Base-by-base conservation (phyloP, 495 filamentous ascomycete genomes). In the Aspergillus egyptiacus region DNA sequence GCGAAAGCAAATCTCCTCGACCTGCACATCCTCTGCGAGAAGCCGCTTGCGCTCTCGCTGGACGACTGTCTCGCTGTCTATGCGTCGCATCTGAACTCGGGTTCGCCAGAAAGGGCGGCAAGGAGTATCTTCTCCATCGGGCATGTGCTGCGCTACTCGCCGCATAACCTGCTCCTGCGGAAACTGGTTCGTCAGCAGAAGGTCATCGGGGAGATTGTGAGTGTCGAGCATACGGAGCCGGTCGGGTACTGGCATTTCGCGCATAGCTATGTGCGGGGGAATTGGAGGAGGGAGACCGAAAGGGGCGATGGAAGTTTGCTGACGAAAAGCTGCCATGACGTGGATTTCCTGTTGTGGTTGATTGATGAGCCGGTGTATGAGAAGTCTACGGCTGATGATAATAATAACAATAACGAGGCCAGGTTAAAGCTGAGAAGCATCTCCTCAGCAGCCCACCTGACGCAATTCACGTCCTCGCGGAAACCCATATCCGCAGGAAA, bases 211-310 rank as follows among this genome's bases (percentile, higher is more conserved):
- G 90, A 96, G 23, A 72, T 95, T 7, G 66, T 95, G 17, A 88
- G 83, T 10, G 71, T 97, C 28, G 87, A 91, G 51, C 93, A 97
- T 61, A 89, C 85, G 1, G 94, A 97, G 64, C 93, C 93, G 0
- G 84, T 98, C 1, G 93, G 93, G 2, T 94, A 84, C 80, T 98
- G 89, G 89, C 93, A 98, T 65, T 98, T 96, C 60, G 72, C 84
- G 1, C 93, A 98, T 67, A 87, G 82, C 56, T 97, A 96, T 56
- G 93, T 98, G 18, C 79, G 83, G 15, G 93, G 93, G 11, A 96
- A 96, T 67, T 97, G 93, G 93, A 82, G 93, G 5, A 87, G 85
- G 38, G 82, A 85, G 46, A 83, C 77, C 2, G 73, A 72, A 0
- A 36, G 37, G 2, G 72, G 72, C 9, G 70, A 71, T 32, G 72